Evolutionary conservation across 768 basidiomycete genomes (phyloP), one percentile per base, ranked within the genome.

Genomic region (Lentinula aciculospora): DNA sequence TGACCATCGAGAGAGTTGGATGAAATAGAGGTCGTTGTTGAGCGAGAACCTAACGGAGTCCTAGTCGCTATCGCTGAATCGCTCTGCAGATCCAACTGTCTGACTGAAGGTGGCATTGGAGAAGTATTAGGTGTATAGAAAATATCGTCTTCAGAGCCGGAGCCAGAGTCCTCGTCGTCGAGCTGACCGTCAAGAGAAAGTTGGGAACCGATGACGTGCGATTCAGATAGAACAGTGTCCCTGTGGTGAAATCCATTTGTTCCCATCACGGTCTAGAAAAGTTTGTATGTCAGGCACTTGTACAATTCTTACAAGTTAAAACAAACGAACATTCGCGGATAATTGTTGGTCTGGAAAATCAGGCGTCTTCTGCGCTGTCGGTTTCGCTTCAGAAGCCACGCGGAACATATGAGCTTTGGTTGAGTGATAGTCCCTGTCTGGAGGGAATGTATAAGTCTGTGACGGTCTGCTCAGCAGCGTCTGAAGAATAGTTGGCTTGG

Each of bases 71-170:
- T 71, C 48, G 56, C 60, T 42, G 62, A 56, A 13, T 67, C 65
- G 0, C 62, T 65, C 1, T 61, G 61, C 42, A 60, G 21, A 63
- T 62, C 51, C 63, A 65, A 37, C 69, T 62, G 54, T 63, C 36
- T 63, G 66, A 50, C 3, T 70, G 64, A 48, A 67, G 78, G 74
- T 10, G 71, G 69, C 65, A 78, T 72, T 5, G 82, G 82, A 3
- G 76, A 72, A 32, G 80, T 71, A 58, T 75, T 71, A 17, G 85
- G 84, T 1, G 86, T 89, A 67, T 83, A 89, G 69, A 84, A 89
- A 25, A 78, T 72, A 62, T 82, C 81, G 34, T 71, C 69, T 59
- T 75, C 76, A 15, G 65, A 60, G 60, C 79, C 44, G n/a, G 19
- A 21, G 19, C 28, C 46, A 19, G 28, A 76, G 60, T 65, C 63